phyloP scores from a whole-genome alignment of 345 rosid species.

The Durio zibethinus region DNA sequence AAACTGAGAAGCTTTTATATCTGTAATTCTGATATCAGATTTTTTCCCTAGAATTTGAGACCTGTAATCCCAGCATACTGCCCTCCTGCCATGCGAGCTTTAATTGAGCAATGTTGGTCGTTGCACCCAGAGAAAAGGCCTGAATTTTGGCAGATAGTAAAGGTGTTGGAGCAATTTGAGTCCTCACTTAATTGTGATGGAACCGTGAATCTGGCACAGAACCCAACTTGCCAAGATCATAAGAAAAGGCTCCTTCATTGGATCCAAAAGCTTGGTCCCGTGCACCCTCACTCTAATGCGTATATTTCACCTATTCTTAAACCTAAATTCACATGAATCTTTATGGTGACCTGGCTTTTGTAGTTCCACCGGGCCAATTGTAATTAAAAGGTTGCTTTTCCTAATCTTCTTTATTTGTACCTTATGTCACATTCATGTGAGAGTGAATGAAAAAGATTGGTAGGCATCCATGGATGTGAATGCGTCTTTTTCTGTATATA shows the following conservation, averaged over 20 bases:
- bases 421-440: conserved; percentile 20
- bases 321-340: conserved; percentile 59
- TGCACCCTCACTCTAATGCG: conserved; percentile 26
- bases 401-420: conserved; percentile 25
- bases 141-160: conserved; percentile 90
- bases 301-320: conserved; percentile 41
- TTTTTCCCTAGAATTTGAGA: conserved; percentile 61
- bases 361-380: conserved; percentile 33
- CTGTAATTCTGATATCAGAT: neutral
- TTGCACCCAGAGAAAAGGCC: conserved; percentile 87
- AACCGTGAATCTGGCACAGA: conserved; percentile 46
- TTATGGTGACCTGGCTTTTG: conserved; percentile 31
- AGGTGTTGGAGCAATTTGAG: conserved; percentile 76
- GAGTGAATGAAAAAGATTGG: conserved; percentile 21
- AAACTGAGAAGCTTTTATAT: neutral
- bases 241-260: conserved; percentile 75
- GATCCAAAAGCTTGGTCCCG: conserved; percentile 85
- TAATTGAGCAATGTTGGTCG: conserved; percentile 95
- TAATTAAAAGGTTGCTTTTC: conserved; percentile 40
- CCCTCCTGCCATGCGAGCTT: conserved; percentile 70
- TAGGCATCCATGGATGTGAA: conserved; percentile 23
- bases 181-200: conserved; percentile 67
- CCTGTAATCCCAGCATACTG: conserved; percentile 71
- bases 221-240: conserved; percentile 57
- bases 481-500: neutral